Evolutionary conservation across 129 eudicot genomes (phyloP), one percentile per base, ranked within the genome.

Genomic region (Logfia minima): DNA sequence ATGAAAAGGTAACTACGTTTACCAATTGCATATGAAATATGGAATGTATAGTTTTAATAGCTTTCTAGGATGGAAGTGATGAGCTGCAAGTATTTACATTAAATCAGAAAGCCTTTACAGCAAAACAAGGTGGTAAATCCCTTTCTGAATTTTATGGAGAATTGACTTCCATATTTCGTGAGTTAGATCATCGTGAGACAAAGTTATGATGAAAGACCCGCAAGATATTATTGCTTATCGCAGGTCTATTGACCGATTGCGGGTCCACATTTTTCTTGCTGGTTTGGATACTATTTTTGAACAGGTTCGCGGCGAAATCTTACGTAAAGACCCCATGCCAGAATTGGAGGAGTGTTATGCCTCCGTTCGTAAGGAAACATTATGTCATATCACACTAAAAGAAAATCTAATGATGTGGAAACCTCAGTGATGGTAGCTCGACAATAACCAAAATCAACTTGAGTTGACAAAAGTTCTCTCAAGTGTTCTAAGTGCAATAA

Each of bases 231-330:
- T 2, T 23, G 35, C 76, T 0, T 71, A 53, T n/a, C 16, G 21
- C 0, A 4, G 14, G 13, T 26, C 64, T 2, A 13, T 71, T 16
- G 21, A 71, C 0, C 29, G 34, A 16, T 32, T 65, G 16, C 14
- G 70, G 31, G 73, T 76, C n/a, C 71, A 76, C 28, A 65, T 62
- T 10, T 76, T 76, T 66, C 74, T 76, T 28, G 66, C 51, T 14
- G 74, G 73, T 16, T 26, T 76, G 7, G 80, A 76, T 28, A 31
- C 4, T 24, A 16, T 4, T 6, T 66, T 76, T 8, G 80, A 76
- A 37, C 41, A 41, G 32, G 21, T 22, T 45, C 51, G 74, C 0
- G 71, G 80, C 0, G 73, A 76, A 3, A 65, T 76, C 6, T 23
- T 76, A 0, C n/a, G 66, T 8, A 66, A 62, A 51, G 61, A 76